phyloP scores from a whole-genome alignment of 2,329 filamentous ascomycete species.

The Microcera coccophila region DNA sequence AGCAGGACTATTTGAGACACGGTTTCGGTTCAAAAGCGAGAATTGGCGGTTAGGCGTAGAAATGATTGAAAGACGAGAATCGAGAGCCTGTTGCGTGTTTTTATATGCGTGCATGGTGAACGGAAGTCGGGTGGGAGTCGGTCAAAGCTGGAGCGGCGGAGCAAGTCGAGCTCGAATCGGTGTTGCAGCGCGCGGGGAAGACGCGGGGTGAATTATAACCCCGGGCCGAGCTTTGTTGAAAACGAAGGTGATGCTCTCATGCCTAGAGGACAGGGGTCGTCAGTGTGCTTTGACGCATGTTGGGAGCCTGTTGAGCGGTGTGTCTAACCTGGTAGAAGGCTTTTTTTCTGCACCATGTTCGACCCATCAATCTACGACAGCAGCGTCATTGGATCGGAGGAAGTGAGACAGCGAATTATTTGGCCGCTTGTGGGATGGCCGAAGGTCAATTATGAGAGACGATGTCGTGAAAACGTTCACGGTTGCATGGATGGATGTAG shows the following conservation, averaged over 20 bases:
- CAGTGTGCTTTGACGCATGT: not conserved
- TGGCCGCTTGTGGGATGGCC: not conserved
- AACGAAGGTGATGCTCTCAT: not conserved
- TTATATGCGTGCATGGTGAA: not conserved
- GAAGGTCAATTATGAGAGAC: too few relatives aligned
- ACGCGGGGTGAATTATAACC: not conserved
- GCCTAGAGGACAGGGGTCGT: not conserved
- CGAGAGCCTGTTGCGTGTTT: not conserved
- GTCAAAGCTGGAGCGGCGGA: not conserved
- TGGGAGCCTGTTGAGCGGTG: too few relatives aligned
- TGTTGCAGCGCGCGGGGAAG: not conserved
- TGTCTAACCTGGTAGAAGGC: not conserved
- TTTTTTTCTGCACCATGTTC: not conserved
- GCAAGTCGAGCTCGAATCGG: not conserved
- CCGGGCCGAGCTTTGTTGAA: not conserved
- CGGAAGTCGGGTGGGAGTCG: not conserved
- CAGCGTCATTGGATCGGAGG: not conserved
- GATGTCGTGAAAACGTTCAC: too few relatives aligned
- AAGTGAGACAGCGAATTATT: not conserved
- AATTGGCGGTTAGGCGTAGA: not conserved
- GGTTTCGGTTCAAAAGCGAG: not conserved
- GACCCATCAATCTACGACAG: not conserved
- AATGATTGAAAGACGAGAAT: too few relatives aligned
- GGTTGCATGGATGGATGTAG: too few relatives aligned
- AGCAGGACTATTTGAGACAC: too few relatives aligned